Conservation (phyloP, 257 asterid genomes). For the Coffea eugenioides region DNA sequence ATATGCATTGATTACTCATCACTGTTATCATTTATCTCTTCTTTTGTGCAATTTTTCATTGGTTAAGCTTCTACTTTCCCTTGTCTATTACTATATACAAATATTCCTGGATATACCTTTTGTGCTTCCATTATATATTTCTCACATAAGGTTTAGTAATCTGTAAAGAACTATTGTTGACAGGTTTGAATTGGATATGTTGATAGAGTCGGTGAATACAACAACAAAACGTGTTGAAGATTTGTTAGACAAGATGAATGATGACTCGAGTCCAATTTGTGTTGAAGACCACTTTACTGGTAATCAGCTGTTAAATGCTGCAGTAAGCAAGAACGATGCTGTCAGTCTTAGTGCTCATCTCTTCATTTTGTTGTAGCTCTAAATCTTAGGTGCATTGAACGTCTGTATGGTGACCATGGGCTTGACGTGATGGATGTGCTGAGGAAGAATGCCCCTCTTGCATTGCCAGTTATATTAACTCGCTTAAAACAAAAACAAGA, state of each 20-base stretch:
- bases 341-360: slow-evolving; percentile 23
- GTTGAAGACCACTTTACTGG: slow-evolving; percentile 84
- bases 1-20: background rate
- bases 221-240: slow-evolving; percentile 81
- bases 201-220: slow-evolving; percentile 80
- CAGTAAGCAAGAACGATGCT: slow-evolving; percentile 3
- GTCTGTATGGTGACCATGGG: slow-evolving; percentile 97
- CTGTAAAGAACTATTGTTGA: slow-evolving; percentile 33
- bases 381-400: slow-evolving; percentile 90
- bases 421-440: slow-evolving; percentile 94
- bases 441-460: slow-evolving; percentile 73
- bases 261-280: slow-evolving; percentile 47
- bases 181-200: slow-evolving; percentile 99
- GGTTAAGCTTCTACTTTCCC: slow-evolving; percentile 5
- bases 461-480: slow-evolving; percentile 82
- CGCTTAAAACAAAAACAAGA: slow-evolving; percentile 96
- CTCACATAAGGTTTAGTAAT: slow-evolving; percentile 13
- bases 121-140: background rate
- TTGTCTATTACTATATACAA: background rate
- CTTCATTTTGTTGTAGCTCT: slow-evolving; percentile 51
- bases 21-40: background rate
- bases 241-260: slow-evolving; percentile 60
- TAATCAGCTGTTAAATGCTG: slow-evolving; percentile 31
- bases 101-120: background rate
- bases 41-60: background rate